Evolutionary conservation across 805 yeast genomes (phyloP).

Genomic region (Maudiozyma bulderi): DNA sequence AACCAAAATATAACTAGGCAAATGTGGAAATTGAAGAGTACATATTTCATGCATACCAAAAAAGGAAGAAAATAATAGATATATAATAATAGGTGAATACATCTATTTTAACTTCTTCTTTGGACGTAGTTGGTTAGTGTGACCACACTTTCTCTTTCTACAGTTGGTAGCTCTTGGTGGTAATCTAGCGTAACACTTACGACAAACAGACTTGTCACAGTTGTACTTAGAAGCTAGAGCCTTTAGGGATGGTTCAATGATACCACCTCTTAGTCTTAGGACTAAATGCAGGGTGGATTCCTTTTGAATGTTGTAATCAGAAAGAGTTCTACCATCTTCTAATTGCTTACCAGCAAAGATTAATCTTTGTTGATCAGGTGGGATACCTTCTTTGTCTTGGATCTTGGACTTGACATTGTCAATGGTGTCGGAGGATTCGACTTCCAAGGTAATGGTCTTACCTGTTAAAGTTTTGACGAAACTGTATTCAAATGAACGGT

Average conservation of each 20-base stretch:
- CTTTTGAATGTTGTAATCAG: constrained; percentile 64
- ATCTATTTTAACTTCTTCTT: constrained; percentile 89
- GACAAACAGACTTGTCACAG: constrained; percentile 97
- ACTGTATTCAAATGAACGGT: constrained; percentile 27
- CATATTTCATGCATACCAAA: neutral
- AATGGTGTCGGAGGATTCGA: constrained; percentile 94
- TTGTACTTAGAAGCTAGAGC: constrained; percentile 96
- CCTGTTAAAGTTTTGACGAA: constrained; percentile 97
- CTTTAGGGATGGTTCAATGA: constrained; percentile 96
- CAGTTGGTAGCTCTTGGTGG: constrained; percentile 99
- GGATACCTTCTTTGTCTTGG: constrained; percentile 63
- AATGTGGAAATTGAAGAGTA: neutral
- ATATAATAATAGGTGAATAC: constrained; percentile 27
- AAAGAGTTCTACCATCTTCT: constrained; percentile 62
- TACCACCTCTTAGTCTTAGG: constrained; percentile 63
- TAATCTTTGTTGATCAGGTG: constrained; percentile 62
- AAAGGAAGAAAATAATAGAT: neutral
- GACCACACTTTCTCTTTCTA: constrained; percentile 99
- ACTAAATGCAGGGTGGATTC: constrained; percentile 65
- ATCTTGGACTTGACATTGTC: constrained; percentile 92
- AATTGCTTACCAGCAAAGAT: constrained; percentile 64
- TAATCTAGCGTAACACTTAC: constrained; percentile 98
- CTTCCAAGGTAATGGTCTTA: constrained; percentile 95
- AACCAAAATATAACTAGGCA: neutral
- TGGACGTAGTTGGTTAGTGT: constrained; percentile 98